phyloP scores from a whole-genome alignment of 805 yeast genomes.

The Wickerhamiella allomyrinae region DNA sequence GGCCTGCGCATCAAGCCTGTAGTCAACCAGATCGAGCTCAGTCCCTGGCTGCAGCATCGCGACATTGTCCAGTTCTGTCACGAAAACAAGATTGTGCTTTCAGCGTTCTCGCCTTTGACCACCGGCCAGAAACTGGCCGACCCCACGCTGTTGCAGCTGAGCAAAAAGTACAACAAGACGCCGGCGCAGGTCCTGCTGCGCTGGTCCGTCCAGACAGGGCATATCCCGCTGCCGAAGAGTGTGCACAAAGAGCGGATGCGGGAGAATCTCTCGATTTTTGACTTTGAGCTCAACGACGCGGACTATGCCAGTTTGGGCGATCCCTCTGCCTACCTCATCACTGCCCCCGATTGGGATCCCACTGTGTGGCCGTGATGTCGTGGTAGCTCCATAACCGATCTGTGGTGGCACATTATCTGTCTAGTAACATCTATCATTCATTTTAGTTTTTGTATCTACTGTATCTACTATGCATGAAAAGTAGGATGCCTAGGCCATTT shows the following conservation, averaged over 20 bases:
- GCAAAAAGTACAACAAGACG: constrained; percentile 27
- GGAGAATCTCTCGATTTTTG: constrained; percentile 41
- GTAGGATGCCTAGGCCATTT: too few species aligned
- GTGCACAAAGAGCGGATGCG: constrained; percentile 41
- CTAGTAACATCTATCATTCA: too few species aligned
- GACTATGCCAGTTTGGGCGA: constrained; percentile 22
- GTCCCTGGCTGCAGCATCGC: constrained; percentile 50
- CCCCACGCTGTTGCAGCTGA: constrained; percentile 23
- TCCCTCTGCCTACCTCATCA: constrained; percentile 21
- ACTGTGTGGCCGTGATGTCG: too few species aligned
- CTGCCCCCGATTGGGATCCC: constrained; percentile 23
- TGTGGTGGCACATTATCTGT: too few species aligned
- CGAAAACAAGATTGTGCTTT: constrained; percentile 41
- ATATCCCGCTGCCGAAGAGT: constrained; percentile 61
- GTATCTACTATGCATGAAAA: too few species aligned
- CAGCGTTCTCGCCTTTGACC: constrained; percentile 72
- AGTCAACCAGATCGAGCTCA: constrained; percentile 61
- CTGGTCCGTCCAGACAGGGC: constrained; percentile 36
- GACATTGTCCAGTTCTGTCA: constrained; percentile 49
- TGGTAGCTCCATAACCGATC: too few species aligned
- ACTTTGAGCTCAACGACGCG: constrained; percentile 25
- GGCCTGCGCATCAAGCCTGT: constrained; percentile 40
- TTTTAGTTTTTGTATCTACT: too few species aligned
- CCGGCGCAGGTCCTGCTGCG: constrained; percentile 35
- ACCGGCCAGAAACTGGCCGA: constrained; percentile 40